Evolutionary conservation across 345 rosid species (phyloP), one percentile per base, ranked within the genome.

Genomic region (Lumnitzera littorea): DNA sequence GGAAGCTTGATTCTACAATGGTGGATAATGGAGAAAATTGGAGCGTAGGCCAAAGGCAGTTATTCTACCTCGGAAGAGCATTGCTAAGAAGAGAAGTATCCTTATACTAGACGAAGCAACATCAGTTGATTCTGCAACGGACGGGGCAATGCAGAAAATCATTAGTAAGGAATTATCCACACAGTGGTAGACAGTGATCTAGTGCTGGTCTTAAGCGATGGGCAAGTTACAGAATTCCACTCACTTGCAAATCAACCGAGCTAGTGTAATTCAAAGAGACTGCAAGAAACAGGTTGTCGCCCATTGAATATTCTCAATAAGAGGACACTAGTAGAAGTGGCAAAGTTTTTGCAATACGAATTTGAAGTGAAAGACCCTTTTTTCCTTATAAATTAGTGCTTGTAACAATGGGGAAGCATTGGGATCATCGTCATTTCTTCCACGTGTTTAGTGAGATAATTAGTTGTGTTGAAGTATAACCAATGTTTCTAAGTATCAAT

Each of bases 21-120:
- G 79, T 82, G 15, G 98, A 91, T 63, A 91, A 81, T 68, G 98
- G 98, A 65, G 98, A 89, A 60, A 91, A 91, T 25, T 89, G 95
- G 98, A 91, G 96, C 14, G 82, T 80, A 29, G 96, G 98, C 12
- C 96, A 91, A 62, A 82, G 91, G 62, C 98, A 91, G 51, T 67
- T 91, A 46, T 80, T 83, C 55, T 87, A 95, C 71, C 84, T 91
- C 7, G 98, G 98, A 63, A 83, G 98, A 67, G 83, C 88, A 47
- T 72, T 89, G 78, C 76, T 91, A 60, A 87, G 88, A 87, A 82
- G 71, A 82, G 88, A 73, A 84, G 84, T 62, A 78, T 91, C 63
- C 91, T 91, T 2, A 92, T 91, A 53, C 83, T 89, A 49, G 96
- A 91, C 51, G 96, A 91, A 72, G 98, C 98, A 2, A 94, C 98